Conservation (phyloP, 495 filamentous ascomycete genomes). For the Chaetomium tenue region DNA sequence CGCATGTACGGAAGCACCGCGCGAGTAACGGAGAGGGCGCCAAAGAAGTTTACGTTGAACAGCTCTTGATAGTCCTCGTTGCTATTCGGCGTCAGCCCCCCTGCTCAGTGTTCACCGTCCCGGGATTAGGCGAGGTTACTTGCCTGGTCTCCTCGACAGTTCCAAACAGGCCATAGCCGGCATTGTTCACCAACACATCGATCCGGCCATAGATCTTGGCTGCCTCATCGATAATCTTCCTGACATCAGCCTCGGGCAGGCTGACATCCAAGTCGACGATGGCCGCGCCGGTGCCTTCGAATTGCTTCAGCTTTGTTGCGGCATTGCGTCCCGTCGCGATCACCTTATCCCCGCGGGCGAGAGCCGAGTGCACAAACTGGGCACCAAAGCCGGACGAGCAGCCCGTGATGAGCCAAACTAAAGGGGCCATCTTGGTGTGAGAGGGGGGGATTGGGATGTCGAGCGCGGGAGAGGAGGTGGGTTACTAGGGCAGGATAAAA, state of each 20-base stretch:
- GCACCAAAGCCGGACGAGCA: slow-evolving; percentile 53
- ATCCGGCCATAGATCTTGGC: slow-evolving; percentile 39
- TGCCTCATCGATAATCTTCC: slow-evolving; percentile 31
- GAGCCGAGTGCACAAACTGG: slow-evolving; percentile 43
- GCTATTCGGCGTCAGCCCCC: slow-evolving; percentile 1
- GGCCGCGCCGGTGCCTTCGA: slow-evolving; percentile 7
- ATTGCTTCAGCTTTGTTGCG: slow-evolving; percentile 3
- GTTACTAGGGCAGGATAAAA: no score
- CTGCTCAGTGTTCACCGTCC: not conserved
- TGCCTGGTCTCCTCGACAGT: slow-evolving; percentile 44
- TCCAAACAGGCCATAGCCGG: slow-evolving; percentile 46
- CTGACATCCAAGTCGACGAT: slow-evolving; percentile 41
- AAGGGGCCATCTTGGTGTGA: slow-evolving; percentile 10
- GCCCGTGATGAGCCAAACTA: slow-evolving; percentile 52
- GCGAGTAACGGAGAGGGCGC: slow-evolving; percentile 43
- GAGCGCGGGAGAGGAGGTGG: no score
- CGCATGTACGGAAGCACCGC: slow-evolving; percentile 52
- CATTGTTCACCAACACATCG: slow-evolving; percentile 54
- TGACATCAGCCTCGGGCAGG: slow-evolving; percentile 33
- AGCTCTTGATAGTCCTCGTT: slow-evolving; percentile 21
- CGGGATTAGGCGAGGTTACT: not conserved
- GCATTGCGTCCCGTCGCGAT: slow-evolving; percentile 42
- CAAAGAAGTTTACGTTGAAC: slow-evolving; percentile 50
- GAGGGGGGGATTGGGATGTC: not conserved
- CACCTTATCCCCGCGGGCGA: slow-evolving; percentile 47